Percentiles rank a stretch among this genome's conserved stretches.
These are phyloP conservation scores for Pleomassaria siparia DNA, from an alignment of 2,329 filamentous ascomycete species.

Conservation along the genomic window DNA sequence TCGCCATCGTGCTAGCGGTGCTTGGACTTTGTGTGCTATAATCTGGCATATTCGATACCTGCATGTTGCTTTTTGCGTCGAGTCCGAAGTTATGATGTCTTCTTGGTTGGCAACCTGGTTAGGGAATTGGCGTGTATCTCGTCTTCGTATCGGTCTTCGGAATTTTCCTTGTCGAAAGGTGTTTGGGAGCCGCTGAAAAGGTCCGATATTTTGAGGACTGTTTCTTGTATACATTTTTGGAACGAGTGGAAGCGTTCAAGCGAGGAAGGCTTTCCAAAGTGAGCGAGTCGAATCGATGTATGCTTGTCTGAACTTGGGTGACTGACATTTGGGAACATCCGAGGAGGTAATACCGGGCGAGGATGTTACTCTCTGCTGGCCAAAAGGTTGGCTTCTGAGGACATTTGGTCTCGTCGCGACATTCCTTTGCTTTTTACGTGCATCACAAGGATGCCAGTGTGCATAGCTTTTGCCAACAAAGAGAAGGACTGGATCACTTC, in stretches of 20 bases:
- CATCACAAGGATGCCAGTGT: not conserved
- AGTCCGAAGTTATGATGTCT: not conserved
- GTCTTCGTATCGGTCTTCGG: too few relatives aligned
- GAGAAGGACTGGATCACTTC: not conserved
- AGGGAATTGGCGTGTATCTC: too few relatives aligned
- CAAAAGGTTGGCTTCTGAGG: not conserved
- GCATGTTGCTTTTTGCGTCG: too few relatives aligned
- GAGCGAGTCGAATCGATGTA: not conserved
- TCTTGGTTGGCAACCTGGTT: not conserved
- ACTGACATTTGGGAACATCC: not conserved
- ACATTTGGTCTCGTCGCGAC: not conserved
- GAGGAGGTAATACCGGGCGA: slow-evolving; percentile 1
- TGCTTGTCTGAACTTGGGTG: not conserved
- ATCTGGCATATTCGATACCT: not conserved
- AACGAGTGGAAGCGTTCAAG: not conserved
- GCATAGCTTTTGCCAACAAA: not conserved
- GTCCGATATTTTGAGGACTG: not conserved
- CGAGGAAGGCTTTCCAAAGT: too few relatives aligned
- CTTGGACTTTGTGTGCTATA: slow-evolving; percentile 34
- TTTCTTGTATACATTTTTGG: not conserved
- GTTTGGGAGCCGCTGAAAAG: too few relatives aligned
- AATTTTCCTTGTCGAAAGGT: too few relatives aligned
- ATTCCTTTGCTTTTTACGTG: not conserved
- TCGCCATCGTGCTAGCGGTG: slow-evolving; percentile 38
- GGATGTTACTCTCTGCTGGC: not conserved